phyloP scores from a whole-genome alignment of 2,329 filamentous ascomycete genomes.

The Aspergillus fumigatus region DNA sequence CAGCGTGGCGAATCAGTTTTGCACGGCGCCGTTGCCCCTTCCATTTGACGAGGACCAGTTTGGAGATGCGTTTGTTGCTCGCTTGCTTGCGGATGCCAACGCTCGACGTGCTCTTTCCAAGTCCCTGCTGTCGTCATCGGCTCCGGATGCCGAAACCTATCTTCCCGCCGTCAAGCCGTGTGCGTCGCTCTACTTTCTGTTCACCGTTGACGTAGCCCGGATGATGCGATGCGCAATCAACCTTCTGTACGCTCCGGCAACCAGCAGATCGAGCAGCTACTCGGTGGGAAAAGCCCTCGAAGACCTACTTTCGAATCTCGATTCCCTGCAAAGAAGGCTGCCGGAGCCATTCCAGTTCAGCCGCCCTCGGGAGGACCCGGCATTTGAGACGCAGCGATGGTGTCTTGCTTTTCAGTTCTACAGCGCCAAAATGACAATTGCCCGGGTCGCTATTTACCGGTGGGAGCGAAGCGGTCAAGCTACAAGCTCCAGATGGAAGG shows the following conservation, averaged over 20 bases:
- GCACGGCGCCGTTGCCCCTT: constrained; percentile 27
- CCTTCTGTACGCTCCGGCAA: neutral
- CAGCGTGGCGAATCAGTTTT: constrained; percentile 26
- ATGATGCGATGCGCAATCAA: neutral
- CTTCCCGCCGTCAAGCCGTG: neutral
- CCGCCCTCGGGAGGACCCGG: neutral
- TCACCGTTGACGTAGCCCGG: neutral
- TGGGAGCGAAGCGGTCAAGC: constrained; percentile 23
- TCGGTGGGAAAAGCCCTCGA: neutral
- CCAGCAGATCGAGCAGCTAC: neutral
- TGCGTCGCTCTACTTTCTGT: neutral
- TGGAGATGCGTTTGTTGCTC: constrained; percentile 13
- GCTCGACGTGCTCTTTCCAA: neutral
- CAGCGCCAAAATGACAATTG: constrained; percentile 33
- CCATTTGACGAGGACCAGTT: constrained; percentile 28
- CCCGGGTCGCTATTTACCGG: constrained; percentile 37
- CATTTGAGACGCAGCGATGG: neutral
- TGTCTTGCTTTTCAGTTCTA: constrained; percentile 33
- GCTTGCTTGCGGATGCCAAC: neutral
- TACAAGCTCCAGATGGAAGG: constrained; percentile 4
- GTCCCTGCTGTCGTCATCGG: neutral
- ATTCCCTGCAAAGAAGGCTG: neutral
- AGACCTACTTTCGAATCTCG: neutral
- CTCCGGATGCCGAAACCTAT: neutral
- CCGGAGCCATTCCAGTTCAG: neutral